Base-by-base conservation (phyloP, 2,329 filamentous ascomycete genomes). In the Aspergillus sergii region DNA sequence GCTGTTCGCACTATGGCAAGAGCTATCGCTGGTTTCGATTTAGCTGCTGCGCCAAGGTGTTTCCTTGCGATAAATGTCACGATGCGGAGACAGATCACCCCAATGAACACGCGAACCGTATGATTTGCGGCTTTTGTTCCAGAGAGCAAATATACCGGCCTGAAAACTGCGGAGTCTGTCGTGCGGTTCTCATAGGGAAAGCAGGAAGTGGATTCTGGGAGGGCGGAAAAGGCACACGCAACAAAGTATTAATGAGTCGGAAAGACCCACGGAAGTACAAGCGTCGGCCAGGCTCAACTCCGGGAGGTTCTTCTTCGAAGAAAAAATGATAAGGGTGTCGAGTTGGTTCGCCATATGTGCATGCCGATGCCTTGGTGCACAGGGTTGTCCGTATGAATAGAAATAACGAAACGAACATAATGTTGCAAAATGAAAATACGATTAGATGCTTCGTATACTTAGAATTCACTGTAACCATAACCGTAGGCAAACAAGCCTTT, bases 81-180 rank as follows among this genome's bases (percentile, higher is more conserved):
- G 91, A 95, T 74, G 84, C 80, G 19, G 84, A 80, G 11, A 87
- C 88, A 69, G 88, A 90, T 57, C 92, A 96, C 78, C 80, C 85
- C 9, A 89, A 91, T 67, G 92, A 95, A 79, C 92, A 92, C 84
- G 92, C 92, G 9, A 92, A 90, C 71, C 83, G 91, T 56, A 95
- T 95, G 91, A 87, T 94, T 41, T 94, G 91, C 75, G 90, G 90
- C 8, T 91, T 85, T 81, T 92, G 92, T 77, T 92, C 89, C 66
- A 83, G 92, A 58, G 92, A 96, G 81, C 91, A 94, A 79, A 88
- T 88, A 67, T 96, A 92, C 77, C 82, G 88, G 26, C 88, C 90
- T 1, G 91, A 94, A 72, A 88, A 89, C 64, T 96, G 92, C 75
- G 84, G 82, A 1, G 87, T 92, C 71, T 96, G 92, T 73, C 90